These are phyloP conservation scores for Colletotrichum cereale DNA, from an alignment of 2,329 filamentous ascomycete genomes.

Conservation along the genomic window DNA sequence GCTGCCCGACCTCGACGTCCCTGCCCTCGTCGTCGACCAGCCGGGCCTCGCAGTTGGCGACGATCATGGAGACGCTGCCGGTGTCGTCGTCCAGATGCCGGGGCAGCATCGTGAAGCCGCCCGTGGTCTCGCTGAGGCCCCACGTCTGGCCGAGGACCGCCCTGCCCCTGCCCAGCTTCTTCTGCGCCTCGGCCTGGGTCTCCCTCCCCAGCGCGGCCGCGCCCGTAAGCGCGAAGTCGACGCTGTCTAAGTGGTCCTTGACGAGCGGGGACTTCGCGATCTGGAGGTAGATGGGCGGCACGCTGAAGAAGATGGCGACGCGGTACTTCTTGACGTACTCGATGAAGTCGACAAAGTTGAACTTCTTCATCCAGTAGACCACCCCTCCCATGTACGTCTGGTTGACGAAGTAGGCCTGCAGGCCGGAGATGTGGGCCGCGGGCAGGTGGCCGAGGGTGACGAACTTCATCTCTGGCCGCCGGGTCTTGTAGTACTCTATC, in stretches of 20 bases:
- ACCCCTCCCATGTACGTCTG: slow-evolving; percentile 57
- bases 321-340: slow-evolving; percentile 61
- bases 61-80: slow-evolving; percentile 59
- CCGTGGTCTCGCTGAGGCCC: slow-evolving; percentile 69
- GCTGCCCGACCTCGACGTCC: slow-evolving; percentile 54
- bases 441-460: slow-evolving; percentile 59
- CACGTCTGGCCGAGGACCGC: slow-evolving; percentile 65
- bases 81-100: slow-evolving; percentile 56
- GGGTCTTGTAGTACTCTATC: slow-evolving; percentile 47
- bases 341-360: slow-evolving; percentile 69
- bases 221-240: slow-evolving; percentile 63
- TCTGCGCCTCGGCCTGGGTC: slow-evolving; percentile 62
- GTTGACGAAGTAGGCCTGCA: slow-evolving; percentile 59
- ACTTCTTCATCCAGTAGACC: slow-evolving; percentile 73
- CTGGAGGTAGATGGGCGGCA: slow-evolving; percentile 71
- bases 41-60: slow-evolving; percentile 53
- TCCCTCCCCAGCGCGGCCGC: slow-evolving; percentile 69
- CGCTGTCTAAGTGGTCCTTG: slow-evolving; percentile 65
- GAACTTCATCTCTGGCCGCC: slow-evolving; percentile 46
- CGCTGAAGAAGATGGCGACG: slow-evolving; percentile 68
- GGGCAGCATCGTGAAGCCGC: slow-evolving; percentile 60
- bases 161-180: slow-evolving; percentile 58
- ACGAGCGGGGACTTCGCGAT: slow-evolving; percentile 69
- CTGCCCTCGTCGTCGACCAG: slow-evolving; percentile 55
- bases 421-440: slow-evolving; percentile 60